Evolutionary conservation across 257 asterid genomes (phyloP).

Genomic region (Ocimum tenuiflorum): DNA sequence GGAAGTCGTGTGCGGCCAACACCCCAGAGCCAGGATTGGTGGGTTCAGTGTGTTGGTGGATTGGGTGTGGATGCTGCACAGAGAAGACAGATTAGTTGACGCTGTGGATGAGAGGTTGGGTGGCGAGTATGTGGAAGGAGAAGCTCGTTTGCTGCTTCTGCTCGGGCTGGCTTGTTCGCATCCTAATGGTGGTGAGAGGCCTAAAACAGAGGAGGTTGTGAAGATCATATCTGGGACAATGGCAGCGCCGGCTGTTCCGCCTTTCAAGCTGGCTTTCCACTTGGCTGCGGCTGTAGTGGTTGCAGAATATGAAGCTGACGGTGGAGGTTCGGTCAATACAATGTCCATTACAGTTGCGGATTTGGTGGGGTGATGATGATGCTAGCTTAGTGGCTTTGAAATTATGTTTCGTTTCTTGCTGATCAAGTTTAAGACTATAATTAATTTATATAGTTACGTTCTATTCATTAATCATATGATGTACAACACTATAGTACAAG

Average conservation of each 20-base stretch:
- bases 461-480: background rate
- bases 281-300: constrained; percentile 27
- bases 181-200: constrained; percentile 35
- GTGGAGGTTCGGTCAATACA: background rate
- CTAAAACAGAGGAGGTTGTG: constrained; percentile 25
- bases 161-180: constrained; percentile 45
- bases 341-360: background rate
- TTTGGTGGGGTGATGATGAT: background rate
- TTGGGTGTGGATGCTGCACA: constrained; percentile 37
- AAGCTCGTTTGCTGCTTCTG: constrained; percentile 32
- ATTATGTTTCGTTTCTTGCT: no score
- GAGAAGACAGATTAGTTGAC: constrained; percentile 24
- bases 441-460: background rate
- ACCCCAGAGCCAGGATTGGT: constrained; percentile 25
- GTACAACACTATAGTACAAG: background rate
- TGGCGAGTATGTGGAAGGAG: constrained; percentile 24
- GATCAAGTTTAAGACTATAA: no score
- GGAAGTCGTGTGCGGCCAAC: constrained; percentile 28
- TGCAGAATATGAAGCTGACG: background rate
- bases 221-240: constrained; percentile 28
- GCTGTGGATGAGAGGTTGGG: constrained; percentile 28
- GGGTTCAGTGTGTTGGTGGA: constrained; percentile 26
- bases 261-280: constrained; percentile 36
- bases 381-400: no score
- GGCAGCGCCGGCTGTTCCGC: constrained; percentile 29